These are phyloP conservation scores for Geopyxis carbonaria DNA, from an alignment of 495 filamentous ascomycete genomes.

Conservation along the genomic window DNA sequence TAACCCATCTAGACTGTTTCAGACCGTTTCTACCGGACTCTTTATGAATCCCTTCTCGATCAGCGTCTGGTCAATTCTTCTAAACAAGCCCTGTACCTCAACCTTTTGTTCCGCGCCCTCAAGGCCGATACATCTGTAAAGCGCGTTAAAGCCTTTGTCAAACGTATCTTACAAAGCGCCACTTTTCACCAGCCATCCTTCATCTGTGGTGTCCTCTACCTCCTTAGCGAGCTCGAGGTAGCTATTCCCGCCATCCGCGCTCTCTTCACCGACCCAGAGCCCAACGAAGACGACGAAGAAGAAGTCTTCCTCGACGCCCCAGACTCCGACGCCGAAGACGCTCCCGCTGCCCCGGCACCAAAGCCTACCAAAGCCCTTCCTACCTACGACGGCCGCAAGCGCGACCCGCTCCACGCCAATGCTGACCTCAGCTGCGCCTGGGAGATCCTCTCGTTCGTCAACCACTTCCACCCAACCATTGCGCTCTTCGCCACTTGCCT, in stretches of 20 bases:
- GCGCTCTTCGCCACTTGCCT: slow-evolving; percentile 62
- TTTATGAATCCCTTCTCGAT: slow-evolving; percentile 90
- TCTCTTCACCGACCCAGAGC: slow-evolving; percentile 56
- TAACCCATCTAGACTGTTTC: slow-evolving; percentile 29
- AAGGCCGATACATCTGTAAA: slow-evolving; percentile 75
- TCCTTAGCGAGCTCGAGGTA: slow-evolving; percentile 62
- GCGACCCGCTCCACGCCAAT: slow-evolving; percentile 78
- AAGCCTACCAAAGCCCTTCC: slow-evolving; percentile 6
- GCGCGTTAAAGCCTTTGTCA: slow-evolving; percentile 86
- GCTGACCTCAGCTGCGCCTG: slow-evolving; percentile 81
- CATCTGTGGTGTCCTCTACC: slow-evolving; percentile 71
- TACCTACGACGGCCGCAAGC: slow-evolving; percentile 70
- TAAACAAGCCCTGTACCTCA: slow-evolving; percentile 88
- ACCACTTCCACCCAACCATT: slow-evolving; percentile 91
- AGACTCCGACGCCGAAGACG: slow-evolving; percentile 26
- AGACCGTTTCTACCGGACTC: slow-evolving; percentile 83
- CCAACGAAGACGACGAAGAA: slow-evolving; percentile 41
- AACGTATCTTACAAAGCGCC: slow-evolving; percentile 75
- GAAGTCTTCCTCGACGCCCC: slow-evolving; percentile 56
- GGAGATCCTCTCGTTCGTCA: slow-evolving; percentile 66
- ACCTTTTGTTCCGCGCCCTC: slow-evolving; percentile 70
- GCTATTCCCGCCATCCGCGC: slow-evolving; percentile 57
- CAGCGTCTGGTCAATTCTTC: slow-evolving; percentile 74
- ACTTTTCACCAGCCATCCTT: slow-evolving; percentile 81
- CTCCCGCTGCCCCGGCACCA: slow-evolving; percentile 8